Conservation (phyloP, 345 rosid species). For the Cochlearia excelsa region DNA sequence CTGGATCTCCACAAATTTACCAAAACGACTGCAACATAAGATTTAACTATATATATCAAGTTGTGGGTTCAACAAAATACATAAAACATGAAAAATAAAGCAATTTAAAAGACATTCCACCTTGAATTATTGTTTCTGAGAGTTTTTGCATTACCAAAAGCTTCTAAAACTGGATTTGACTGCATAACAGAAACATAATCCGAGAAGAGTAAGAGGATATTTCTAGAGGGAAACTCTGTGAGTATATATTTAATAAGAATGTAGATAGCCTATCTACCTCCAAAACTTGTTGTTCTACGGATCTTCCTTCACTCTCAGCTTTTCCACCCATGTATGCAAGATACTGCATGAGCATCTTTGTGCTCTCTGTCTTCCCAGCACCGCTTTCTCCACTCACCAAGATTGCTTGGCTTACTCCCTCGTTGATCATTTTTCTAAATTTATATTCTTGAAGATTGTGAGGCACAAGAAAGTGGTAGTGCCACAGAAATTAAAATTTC, state of each 20-base stretch:
- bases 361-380: conserved; percentile 99
- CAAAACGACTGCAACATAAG: conserved; percentile 76
- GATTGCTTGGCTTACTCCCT: conserved; percentile 83
- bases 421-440: conserved; percentile 85
- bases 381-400: conserved; percentile 99
- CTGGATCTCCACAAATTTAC: conserved; percentile 96
- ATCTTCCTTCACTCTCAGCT: conserved; percentile 65
- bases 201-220: conserved; percentile 24
- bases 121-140: conserved; percentile 95
- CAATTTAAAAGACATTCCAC: conserved; percentile 34
- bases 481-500: background rate
- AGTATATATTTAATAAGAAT: conserved; percentile 15
- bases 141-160: conserved; percentile 99
- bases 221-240: background rate
- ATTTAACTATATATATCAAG: conserved; percentile 23
- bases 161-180: conserved; percentile 99
- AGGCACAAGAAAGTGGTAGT: conserved; percentile 16
- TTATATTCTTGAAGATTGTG: conserved; percentile 28
- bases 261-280: conserved; percentile 53
- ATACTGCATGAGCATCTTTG: conserved; percentile 92
- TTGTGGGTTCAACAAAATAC: conserved; percentile 17
- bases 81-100: conserved; percentile 16
- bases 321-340: conserved; percentile 98
- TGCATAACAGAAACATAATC: conserved; percentile 34
- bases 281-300: conserved; percentile 94